Evolutionary conservation across 441 rosid species (phyloP).

Genomic region (Jatropha podagrica): DNA sequence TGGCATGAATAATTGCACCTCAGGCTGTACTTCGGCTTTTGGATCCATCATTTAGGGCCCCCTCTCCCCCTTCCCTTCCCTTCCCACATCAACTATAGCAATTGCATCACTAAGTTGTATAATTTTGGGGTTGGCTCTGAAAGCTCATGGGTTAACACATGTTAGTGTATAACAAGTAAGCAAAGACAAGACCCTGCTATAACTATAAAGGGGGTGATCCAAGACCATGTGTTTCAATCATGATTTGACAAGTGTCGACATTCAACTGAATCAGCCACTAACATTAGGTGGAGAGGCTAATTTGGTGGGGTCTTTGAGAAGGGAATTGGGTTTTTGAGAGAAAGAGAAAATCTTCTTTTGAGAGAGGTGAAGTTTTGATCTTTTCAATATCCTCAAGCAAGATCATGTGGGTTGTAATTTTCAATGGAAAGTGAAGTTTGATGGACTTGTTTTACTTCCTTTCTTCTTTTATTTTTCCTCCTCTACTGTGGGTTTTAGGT

Average conservation of each 20-base stretch:
- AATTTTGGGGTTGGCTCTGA: conserved; percentile 25
- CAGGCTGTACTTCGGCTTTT: conserved; percentile 66
- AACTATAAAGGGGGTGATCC: conserved; percentile 6
- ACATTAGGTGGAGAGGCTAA: conserved; percentile 25
- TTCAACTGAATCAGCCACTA: conserved; percentile 4
- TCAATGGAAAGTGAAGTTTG: conserved; percentile 59
- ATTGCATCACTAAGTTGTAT: conserved; percentile 35
- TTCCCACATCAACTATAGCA: neutral
- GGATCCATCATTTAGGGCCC: conserved; percentile 65
- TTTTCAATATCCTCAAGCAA: conserved; percentile 54
- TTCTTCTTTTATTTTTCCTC: neutral
- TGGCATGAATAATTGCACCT: conserved; percentile 81
- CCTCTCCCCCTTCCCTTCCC: conserved; percentile 34
- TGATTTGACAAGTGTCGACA: conserved; percentile 29
- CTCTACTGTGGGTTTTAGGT: conserved; percentile 18
- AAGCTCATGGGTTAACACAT: conserved; percentile 45
- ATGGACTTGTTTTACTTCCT: conserved; percentile 26
- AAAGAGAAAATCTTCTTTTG: conserved; percentile 35
- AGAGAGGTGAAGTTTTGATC: conserved; percentile 34
- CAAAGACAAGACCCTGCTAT: conserved; percentile 31
- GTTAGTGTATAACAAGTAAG: conserved; percentile 47
- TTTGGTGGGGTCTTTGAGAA: conserved; percentile 22
- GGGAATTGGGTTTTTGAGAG: conserved; percentile 30
- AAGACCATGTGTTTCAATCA: conserved; percentile 30
- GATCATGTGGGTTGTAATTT: conserved; percentile 74